Percentiles rank a stretch among this genome's conserved stretches.
Conservation (phyloP, 805 yeast species). For the Wickerhamomyces tratensis region DNA sequence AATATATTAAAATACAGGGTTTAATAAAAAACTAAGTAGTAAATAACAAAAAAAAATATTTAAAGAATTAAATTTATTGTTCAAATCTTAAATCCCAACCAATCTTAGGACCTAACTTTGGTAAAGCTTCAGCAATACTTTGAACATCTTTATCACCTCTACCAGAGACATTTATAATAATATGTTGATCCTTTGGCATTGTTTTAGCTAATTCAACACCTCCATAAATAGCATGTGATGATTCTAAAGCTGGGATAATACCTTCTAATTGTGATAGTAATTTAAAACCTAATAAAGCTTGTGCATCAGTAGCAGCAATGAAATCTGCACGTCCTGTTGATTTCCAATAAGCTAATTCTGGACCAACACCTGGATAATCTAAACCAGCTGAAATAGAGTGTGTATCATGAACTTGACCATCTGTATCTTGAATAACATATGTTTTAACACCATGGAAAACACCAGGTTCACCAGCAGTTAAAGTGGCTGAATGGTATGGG, state of each 20-base stretch:
- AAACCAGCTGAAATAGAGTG: constrained; percentile 98
- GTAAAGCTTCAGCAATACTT: constrained; percentile 91
- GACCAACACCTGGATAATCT: constrained; percentile 99
- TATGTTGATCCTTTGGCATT: constrained; percentile 66
- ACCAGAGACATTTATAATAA: constrained; percentile 88
- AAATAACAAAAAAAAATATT: too few species aligned
- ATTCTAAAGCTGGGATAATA: constrained; percentile 96
- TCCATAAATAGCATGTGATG: constrained; percentile 93
- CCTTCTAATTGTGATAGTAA: constrained; percentile 90
- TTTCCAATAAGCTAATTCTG: constrained; percentile 94
- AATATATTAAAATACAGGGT: too few species aligned
- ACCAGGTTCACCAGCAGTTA: constrained; percentile 93
- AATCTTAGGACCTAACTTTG: constrained; percentile 80
- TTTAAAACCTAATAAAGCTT: constrained; percentile 87
- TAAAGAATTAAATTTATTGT: too few species aligned
- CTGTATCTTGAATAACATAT: constrained; percentile 79
- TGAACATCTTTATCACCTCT: constrained; percentile 99
- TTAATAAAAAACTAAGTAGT: too few species aligned
- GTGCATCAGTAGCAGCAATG: constrained; percentile 89
- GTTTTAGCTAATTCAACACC: constrained; percentile 83
- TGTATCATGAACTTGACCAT: constrained; percentile 96
- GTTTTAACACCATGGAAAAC: constrained; percentile 98
- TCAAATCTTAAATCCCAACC: constrained; percentile 96
- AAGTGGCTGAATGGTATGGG: constrained; percentile 84
- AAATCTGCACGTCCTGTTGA: constrained; percentile 87